Evolutionary conservation across 2,329 filamentous ascomycete species (phyloP), one percentile per base, ranked within the genome.

Genomic region (Paecilomyces niveus): DNA sequence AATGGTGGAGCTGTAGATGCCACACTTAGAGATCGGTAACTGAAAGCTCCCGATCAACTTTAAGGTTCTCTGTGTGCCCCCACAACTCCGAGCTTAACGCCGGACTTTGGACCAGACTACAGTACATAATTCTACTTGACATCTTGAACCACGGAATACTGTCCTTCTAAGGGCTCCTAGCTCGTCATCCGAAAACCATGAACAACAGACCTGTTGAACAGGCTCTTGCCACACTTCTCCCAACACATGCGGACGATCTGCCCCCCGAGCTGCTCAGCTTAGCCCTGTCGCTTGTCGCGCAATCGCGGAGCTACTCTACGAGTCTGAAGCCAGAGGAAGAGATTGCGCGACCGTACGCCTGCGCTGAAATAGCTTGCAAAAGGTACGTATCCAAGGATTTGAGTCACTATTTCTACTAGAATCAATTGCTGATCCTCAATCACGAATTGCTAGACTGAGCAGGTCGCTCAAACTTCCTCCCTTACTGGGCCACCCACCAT

Each of bases 341-440:
- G 72, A 86, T 94, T 63, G 90, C 88, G n/a, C 83, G 92, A 21
- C 82, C 84, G 3, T 94, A 94, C 72, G 89, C 88, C 3, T 96
- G 92, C 71, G 89, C 90, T 13, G 88, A 96, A 74, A 83, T 99
- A 60, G 94, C 94, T 21, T 97, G 92, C 70, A 90, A 93, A 66
- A 85, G 90, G 89, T 90, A 76, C 52, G 65, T 54, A 24, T 26
- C 24, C 18, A 2, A 29, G 5, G 4, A 26, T 2, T 13, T 50
- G 13, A 33, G 11, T n/a, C 6, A 15, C n/a, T 6, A 21, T 35
- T 18, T 9, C 13, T 53, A 8, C 52, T 15, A 15, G n/a, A 51
- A 31, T 26, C 24, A 13, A 26, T 29, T 21, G 22, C 21, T 26
- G 26, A 35, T 33, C 21, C 39, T 49, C 21, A 55, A 33, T 55